Evolutionary conservation across 257 asterid species (phyloP), one percentile per base, ranked within the genome.

Genomic region (Galeopsis tetrahit): DNA sequence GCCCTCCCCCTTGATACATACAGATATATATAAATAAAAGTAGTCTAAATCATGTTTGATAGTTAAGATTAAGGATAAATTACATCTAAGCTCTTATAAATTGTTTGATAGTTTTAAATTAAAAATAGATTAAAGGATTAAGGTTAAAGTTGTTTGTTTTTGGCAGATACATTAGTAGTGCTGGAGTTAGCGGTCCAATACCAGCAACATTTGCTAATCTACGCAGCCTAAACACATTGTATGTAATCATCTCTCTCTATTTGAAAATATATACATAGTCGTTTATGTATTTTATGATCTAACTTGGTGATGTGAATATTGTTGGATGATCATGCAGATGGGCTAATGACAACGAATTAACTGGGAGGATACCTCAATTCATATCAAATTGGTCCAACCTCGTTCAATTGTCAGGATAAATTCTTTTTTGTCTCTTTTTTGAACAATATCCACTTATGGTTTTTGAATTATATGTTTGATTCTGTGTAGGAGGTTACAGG

Each of bases 351-450:
- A 88, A 75, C 77, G 82, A 21, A 8, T 81, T 90, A 35, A 90
- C 90, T 0, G 96, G 98, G 40, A 78, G 13, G 72, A 84, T 89
- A 83, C 98, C 98, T 0, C 83, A 77, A 70, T 92, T 92, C 80
- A 85, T 92, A 9, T 92, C 94, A 76, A 85, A 55, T 76, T 92
- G 88, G 96, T 42, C 87, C 55, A 53, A 33, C 52, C 96, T 92
- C 44, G 9, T 15, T 57, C 6, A 6, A 52, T 66, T 92, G 98
- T 92, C 79, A 84, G 96, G 62, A 68, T 36, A 34, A 13, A 63
- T 44, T 66, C 46, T 28, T 35, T 34, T 66, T 21, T 21, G 28
- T 21, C 28, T 21, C 28, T 33, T 52, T 42, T 6, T 4, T 61
- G 6, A 13, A 10, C 4, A 46, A 10, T 46, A 14, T 36, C 55